Percentiles rank a stretch among this genome's conserved stretches.
Evolutionary conservation across 306 rosid genomes (phyloP).

Genomic region (Casuarina cunninghamiana): DNA sequence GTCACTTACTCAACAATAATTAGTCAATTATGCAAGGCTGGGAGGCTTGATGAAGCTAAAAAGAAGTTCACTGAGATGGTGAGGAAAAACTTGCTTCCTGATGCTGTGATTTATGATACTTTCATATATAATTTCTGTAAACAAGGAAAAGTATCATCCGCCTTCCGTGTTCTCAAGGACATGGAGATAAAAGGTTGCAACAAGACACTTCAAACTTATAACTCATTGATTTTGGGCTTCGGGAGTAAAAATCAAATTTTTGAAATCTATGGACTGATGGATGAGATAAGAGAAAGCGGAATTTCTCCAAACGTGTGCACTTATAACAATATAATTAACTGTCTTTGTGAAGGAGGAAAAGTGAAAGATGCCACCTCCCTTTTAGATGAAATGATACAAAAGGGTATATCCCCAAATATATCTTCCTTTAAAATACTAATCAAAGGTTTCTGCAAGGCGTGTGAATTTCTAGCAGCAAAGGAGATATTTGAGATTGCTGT

Average conservation of each 20-base stretch:
- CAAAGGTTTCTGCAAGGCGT: constrained; percentile 65
- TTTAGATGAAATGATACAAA: constrained; percentile 87
- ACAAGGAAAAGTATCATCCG: constrained; percentile 83
- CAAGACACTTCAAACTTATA: constrained; percentile 88
- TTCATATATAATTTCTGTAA: constrained; percentile 71
- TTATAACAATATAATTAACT: constrained; percentile 68
- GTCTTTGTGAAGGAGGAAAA: constrained; percentile 79
- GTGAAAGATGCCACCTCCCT: constrained; percentile 72
- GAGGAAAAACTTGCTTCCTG: constrained; percentile 68
- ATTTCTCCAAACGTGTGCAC: constrained; percentile 64
- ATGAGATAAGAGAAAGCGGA: constrained; percentile 92
- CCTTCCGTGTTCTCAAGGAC: constrained; percentile 89
- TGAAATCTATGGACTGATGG: constrained; percentile 88
- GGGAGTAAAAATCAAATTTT: constrained; percentile 71
- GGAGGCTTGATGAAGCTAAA: constrained; percentile 89
- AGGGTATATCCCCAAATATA: constrained; percentile 71
- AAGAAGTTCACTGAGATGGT: constrained; percentile 79
- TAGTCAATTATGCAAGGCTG: constrained; percentile 73
- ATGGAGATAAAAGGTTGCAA: constrained; percentile 93
- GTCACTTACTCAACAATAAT: constrained; percentile 76
- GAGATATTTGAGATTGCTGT: constrained; percentile 69
- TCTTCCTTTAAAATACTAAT: constrained; percentile 74
- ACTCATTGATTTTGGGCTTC: constrained; percentile 76
- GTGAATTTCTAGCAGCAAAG: constrained; percentile 59
- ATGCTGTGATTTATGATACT: constrained; percentile 65